These are phyloP conservation scores for Nymphaea thermarum DNA, from an alignment of 164 flowering plant genomes.

Conservation along the genomic window DNA sequence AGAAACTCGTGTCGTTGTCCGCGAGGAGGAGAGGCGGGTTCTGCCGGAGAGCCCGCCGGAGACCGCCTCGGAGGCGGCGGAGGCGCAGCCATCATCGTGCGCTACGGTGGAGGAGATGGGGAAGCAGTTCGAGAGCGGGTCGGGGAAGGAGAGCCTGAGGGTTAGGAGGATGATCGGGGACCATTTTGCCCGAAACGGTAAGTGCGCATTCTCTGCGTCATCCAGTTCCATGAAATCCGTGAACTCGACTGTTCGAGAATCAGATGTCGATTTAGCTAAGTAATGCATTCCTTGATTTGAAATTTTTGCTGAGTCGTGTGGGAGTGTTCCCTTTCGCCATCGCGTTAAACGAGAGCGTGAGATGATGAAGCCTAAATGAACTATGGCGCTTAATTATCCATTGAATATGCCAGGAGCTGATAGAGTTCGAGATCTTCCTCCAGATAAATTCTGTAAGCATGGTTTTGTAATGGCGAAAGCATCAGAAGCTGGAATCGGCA, in stretches of 20 bases:
- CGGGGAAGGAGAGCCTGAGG: conserved; percentile 40
- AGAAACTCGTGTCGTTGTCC: background rate
- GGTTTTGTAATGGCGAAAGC: conserved; percentile 95
- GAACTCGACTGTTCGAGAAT: background rate
- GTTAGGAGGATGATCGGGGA: conserved; percentile 41
- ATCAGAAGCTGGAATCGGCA: conserved; percentile 95
- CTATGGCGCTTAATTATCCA: background rate
- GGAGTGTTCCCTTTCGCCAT: too few species aligned
- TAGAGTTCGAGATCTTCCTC: conserved; percentile 55
- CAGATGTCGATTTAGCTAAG: background rate
- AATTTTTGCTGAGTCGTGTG: background rate
- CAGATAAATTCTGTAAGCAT: conserved; percentile 73
- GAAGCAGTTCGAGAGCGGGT: conserved; percentile 24
- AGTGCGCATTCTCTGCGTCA: background rate
- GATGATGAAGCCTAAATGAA: background rate
- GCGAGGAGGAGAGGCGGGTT: background rate
- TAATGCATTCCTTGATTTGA: background rate
- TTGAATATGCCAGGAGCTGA: conserved; percentile 56
- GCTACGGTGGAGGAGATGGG: conserved; percentile 97
- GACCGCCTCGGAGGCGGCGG: background rate
- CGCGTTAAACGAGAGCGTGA: background rate
- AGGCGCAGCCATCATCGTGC: conserved; percentile 20
- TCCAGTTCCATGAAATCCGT: background rate
- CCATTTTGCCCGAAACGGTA: conserved; percentile 68
- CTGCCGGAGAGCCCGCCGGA: background rate